A percentile compares a stretch with the other conserved stretches of the same genome.
These are phyloP conservation scores for Paraconiothyrium sp. DNA, from an alignment of 2,329 filamentous ascomycete genomes.

Conservation along the genomic window DNA sequence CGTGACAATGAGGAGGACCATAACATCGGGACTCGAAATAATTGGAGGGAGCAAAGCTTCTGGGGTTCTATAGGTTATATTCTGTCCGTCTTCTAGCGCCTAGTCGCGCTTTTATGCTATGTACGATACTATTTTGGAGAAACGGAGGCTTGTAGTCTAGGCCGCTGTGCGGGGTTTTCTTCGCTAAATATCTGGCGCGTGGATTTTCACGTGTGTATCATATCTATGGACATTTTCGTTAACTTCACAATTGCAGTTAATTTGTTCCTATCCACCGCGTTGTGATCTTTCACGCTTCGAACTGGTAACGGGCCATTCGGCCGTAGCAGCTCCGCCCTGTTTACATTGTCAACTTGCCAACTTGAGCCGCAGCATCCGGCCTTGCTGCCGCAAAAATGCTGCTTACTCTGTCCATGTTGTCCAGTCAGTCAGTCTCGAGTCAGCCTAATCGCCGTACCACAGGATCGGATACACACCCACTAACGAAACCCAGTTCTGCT, in stretches of 20 bases:
- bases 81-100: slow-evolving; percentile 1
- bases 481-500: neutral
- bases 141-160: neutral
- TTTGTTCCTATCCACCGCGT: neutral
- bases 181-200: neutral
- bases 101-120: slow-evolving; percentile 7
- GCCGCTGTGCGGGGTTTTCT: slow-evolving; percentile 16
- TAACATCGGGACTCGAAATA: slow-evolving; percentile 5
- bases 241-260: neutral
- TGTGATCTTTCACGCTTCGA: neutral
- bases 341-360: neutral
- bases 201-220: slow-evolving; percentile 8
- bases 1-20: slow-evolving; percentile 17
- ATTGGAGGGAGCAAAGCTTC: neutral
- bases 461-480: neutral
- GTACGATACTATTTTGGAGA: slow-evolving; percentile 12
- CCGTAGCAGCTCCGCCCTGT: neutral
- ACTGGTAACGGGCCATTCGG: neutral
- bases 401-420: neutral
- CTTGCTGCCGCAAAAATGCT: neutral
- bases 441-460: neutral
- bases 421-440: slow-evolving; percentile 5
- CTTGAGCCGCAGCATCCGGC: neutral
- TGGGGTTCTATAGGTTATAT: neutral
- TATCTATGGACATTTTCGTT: slow-evolving; percentile 7